phyloP scores from a whole-genome alignment of 2,329 filamentous ascomycete species.

The Penicillium paneum region DNA sequence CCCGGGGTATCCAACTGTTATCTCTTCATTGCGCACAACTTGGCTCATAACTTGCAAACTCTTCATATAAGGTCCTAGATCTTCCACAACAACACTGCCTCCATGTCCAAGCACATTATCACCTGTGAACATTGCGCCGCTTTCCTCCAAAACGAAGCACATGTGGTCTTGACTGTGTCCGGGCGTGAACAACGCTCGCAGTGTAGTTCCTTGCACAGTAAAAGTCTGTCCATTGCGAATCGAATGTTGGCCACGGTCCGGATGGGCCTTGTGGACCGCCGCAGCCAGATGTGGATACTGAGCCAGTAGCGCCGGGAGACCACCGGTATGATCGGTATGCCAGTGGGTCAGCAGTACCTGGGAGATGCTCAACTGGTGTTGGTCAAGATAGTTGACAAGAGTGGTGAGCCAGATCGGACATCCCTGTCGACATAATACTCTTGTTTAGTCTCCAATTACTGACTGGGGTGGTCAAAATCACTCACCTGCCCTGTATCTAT shows the following conservation, averaged over 20 bases:
- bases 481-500: slow-evolving; percentile 32
- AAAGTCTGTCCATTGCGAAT: slow-evolving; percentile 7
- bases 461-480: background rate
- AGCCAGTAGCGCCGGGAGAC: slow-evolving; percentile 1
- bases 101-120: slow-evolving; percentile 9
- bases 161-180: slow-evolving; percentile 8
- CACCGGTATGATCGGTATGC: slow-evolving; percentile 8
- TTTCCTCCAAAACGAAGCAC: slow-evolving; percentile 6
- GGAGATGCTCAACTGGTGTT: slow-evolving; percentile 7
- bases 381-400: slow-evolving; percentile 1
- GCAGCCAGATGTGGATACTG: slow-evolving; percentile 1
- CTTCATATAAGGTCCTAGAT: slow-evolving; percentile 1
- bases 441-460: background rate
- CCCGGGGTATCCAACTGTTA: slow-evolving; percentile 3
- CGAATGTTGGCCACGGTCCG: background rate
- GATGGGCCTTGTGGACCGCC: slow-evolving; percentile 4
- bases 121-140: slow-evolving; percentile 5
- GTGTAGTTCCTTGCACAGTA: background rate
- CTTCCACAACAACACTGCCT: slow-evolving; percentile 7
- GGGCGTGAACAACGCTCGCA: slow-evolving; percentile 4
- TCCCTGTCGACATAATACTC: background rate
- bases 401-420: slow-evolving; percentile 6
- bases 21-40: background rate
- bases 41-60: slow-evolving; percentile 1
- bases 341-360: slow-evolving; percentile 7